Conservation (phyloP, 1,284 basidiomycete genomes). For the Boletus albobrunnescens region DNA sequence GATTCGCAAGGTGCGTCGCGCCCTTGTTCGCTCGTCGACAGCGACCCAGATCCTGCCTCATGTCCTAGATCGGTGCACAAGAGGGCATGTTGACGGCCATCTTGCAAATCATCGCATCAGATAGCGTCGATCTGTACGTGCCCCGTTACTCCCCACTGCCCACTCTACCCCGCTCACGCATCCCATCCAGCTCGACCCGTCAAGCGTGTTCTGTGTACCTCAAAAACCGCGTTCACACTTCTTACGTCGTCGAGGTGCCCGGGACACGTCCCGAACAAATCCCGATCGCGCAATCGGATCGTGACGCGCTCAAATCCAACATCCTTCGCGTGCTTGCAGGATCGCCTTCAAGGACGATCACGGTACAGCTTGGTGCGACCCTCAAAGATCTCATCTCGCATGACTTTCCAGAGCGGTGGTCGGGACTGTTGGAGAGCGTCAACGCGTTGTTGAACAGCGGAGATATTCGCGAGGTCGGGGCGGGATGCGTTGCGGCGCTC, state of each 20-base stretch:
- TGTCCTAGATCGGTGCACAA: constrained; percentile 62
- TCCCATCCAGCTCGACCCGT: constrained; percentile 56
- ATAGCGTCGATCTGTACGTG: constrained; percentile 73
- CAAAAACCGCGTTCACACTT: constrained; percentile 75
- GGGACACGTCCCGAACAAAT: constrained; percentile 52
- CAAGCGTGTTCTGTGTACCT: constrained; percentile 80
- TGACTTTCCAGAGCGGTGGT: constrained; percentile 78
- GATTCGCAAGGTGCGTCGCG: constrained; percentile 65
- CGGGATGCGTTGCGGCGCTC: constrained; percentile 70
- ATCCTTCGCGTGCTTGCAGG: constrained; percentile 67
- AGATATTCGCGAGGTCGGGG: constrained; percentile 68
- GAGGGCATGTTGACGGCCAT: constrained; percentile 77
- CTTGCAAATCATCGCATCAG: constrained; percentile 75
- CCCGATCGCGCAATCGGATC: constrained; percentile 63
- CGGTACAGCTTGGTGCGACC: constrained; percentile 67
- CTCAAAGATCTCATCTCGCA: constrained; percentile 67
- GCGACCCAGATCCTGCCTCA: constrained; percentile 5
- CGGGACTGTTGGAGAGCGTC: constrained; percentile 57
- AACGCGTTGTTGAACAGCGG: constrained; percentile 60
- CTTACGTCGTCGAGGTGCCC: constrained; percentile 51
- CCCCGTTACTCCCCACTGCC: neutral
- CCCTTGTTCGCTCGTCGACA: neutral
- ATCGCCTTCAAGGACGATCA: constrained; percentile 64
- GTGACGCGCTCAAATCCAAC: constrained; percentile 60
- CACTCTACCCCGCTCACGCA: constrained; percentile 1